These are phyloP conservation scores for Amanita rubescens DNA, from an alignment of 768 basidiomycete species.

Conservation along the genomic window DNA sequence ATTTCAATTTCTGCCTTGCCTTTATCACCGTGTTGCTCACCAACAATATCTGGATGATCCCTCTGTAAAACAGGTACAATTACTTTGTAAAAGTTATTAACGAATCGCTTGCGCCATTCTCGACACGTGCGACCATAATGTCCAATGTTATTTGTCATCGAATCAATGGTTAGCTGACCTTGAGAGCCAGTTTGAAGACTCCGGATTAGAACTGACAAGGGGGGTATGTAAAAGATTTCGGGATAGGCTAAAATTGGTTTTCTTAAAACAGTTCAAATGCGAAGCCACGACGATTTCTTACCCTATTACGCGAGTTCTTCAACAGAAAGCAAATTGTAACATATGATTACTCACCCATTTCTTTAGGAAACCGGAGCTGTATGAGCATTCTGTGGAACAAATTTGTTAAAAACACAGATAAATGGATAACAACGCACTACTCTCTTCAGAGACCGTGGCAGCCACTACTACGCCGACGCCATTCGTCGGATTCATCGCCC, in stretches of 20 bases:
- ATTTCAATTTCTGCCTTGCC: slow-evolving; percentile 58
- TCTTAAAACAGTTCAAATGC: no score
- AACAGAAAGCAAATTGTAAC: no score
- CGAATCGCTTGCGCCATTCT: slow-evolving; percentile 65
- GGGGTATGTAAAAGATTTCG: no score
- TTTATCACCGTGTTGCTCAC: neutral
- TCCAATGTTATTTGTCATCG: slow-evolving; percentile 63
- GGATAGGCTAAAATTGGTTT: no score
- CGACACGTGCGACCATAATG: slow-evolving; percentile 77
- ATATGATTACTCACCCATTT: slow-evolving; percentile 52
- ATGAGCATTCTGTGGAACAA: neutral
- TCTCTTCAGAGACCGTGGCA: slow-evolving; percentile 67
- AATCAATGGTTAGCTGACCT: slow-evolving; percentile 54
- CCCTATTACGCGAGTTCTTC: neutral
- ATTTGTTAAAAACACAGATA: slow-evolving; percentile 9
- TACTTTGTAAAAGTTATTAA: slow-evolving; percentile 45
- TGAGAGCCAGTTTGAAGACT: slow-evolving; percentile 24
- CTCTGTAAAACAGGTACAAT: slow-evolving; percentile 52
- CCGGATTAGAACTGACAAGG: no score
- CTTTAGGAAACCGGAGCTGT: slow-evolving; percentile 62
- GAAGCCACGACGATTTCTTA: neutral
- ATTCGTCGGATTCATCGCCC: slow-evolving; percentile 50
- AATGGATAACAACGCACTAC: slow-evolving; percentile 38
- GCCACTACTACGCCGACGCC: slow-evolving; percentile 68
- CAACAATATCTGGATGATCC: slow-evolving; percentile 33